phyloP scores from a whole-genome alignment of 31 red algal genomes.

The Asparagopsis taxiformis region DNA sequence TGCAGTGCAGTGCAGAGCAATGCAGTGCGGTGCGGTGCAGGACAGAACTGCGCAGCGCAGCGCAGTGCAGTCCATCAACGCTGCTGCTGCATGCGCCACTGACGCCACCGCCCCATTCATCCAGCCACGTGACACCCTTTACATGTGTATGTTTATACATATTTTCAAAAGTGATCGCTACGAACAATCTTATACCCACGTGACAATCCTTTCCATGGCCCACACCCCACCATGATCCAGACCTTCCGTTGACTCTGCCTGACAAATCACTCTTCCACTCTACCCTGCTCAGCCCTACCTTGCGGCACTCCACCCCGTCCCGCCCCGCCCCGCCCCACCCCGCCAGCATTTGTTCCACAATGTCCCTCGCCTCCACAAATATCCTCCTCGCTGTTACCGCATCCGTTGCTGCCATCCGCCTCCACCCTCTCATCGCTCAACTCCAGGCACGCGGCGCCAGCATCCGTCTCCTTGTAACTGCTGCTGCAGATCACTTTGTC shows the following conservation, averaged over 20 bases:
- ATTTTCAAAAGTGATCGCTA: too few species aligned
- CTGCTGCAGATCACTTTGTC: constrained; percentile 20
- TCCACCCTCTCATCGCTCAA: constrained; percentile 30
- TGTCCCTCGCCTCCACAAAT: constrained; percentile 11
- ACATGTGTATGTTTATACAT: too few species aligned
- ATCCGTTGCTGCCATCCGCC: constrained; percentile 77
- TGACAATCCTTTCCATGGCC: too few species aligned
- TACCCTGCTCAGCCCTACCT: too few species aligned
- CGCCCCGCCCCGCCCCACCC: neutral
- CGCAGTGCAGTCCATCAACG: constrained; percentile 11
- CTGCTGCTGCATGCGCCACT: neutral
- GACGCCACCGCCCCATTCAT: neutral
- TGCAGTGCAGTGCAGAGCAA: too few species aligned
- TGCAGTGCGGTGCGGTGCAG: too few species aligned
- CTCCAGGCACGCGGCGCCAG: constrained; percentile 32
- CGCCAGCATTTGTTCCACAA: neutral
- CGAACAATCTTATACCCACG: too few species aligned
- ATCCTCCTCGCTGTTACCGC: constrained; percentile 75
- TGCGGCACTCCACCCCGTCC: neutral
- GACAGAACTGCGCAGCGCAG: neutral
- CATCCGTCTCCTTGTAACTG: constrained; percentile 32
- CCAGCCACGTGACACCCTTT: too few species aligned
- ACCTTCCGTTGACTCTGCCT: too few species aligned
- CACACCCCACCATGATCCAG: too few species aligned
- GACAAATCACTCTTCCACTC: too few species aligned